Evolutionary conservation across 2,329 filamentous ascomycete species (phyloP).

Genomic region (Neonectria sp.): DNA sequence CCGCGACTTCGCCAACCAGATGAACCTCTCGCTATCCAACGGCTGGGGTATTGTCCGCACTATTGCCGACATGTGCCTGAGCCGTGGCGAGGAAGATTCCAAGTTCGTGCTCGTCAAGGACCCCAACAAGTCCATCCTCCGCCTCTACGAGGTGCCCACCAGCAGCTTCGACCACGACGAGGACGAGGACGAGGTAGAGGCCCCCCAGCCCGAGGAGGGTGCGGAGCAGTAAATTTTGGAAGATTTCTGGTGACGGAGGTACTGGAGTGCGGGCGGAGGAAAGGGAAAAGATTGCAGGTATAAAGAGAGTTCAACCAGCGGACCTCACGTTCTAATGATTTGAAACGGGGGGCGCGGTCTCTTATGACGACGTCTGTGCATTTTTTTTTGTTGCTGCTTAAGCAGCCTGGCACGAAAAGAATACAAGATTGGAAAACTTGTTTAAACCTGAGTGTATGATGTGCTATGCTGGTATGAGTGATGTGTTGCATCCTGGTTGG

Average conservation of each 20-base stretch:
- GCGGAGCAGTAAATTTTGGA: constrained; percentile 35
- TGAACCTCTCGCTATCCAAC: constrained; percentile 97
- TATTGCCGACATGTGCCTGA: constrained; percentile 93
- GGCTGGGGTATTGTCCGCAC: constrained; percentile 99
- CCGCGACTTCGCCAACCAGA: constrained; percentile 95
- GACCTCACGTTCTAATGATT: constrained; percentile 48
- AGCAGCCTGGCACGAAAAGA: constrained; percentile 45
- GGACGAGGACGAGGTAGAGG: constrained; percentile 73
- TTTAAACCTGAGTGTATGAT: constrained; percentile 2
- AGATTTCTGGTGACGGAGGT: constrained; percentile 31
- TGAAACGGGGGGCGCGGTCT: constrained; percentile 47
- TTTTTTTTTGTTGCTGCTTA: constrained; percentile 33
- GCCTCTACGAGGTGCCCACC: constrained; percentile 91
- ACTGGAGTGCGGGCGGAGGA: constrained; percentile 18
- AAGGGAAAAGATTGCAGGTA: constrained; percentile 38
- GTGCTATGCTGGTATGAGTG: neutral
- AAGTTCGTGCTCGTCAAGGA: constrained; percentile 91
- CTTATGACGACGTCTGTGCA: constrained; percentile 24
- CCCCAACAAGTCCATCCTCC: constrained; percentile 95
- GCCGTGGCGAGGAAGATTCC: constrained; percentile 82
- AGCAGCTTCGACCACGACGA: constrained; percentile 93
- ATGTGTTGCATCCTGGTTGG: neutral
- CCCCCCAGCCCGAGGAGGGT: constrained; percentile 47
- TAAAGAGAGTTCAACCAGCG: constrained; percentile 25
- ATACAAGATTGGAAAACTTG: constrained; percentile 40